Conservation (phyloP, 2,329 filamentous ascomycete species). For the Colletotrichum nymphaeae region DNA sequence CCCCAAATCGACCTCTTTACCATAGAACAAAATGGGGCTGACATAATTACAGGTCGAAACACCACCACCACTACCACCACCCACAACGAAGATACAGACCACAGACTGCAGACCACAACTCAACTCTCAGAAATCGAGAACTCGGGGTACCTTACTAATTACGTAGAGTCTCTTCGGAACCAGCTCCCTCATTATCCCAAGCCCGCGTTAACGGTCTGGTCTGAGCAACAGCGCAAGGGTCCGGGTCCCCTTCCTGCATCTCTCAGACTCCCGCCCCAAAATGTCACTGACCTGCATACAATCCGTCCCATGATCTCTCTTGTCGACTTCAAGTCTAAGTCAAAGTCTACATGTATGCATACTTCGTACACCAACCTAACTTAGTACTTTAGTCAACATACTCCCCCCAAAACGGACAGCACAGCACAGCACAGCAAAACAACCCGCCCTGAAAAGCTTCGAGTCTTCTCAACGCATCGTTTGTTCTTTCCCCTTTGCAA, state of each 20-base stretch:
- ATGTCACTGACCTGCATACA: slow-evolving; percentile 1
- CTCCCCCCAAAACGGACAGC: neutral
- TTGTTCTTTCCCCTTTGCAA: slow-evolving; percentile 32
- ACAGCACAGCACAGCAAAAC: neutral
- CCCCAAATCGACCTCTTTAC: neutral
- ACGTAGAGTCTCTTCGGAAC: neutral
- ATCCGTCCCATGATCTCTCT: slow-evolving; percentile 17
- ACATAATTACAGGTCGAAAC: neutral
- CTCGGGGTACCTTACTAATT: neutral
- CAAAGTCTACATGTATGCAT: neutral
- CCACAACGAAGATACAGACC: neutral
- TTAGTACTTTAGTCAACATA: neutral
- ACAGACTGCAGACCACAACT: neutral
- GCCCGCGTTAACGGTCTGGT: slow-evolving; percentile 2
- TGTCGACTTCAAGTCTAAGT: slow-evolving; percentile 15
- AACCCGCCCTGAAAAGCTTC: neutral
- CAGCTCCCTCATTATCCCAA: slow-evolving; percentile 8
- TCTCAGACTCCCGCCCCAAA: neutral
- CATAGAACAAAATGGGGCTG: slow-evolving; percentile 8
- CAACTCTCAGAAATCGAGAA: neutral
- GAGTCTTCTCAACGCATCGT: slow-evolving; percentile 1
- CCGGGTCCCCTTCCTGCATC: slow-evolving; percentile 5
- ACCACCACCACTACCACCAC: neutral
- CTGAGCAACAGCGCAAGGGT: slow-evolving; percentile 4
- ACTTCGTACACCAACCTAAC: neutral